Conservation (phyloP, 164 flowering plant species). For the Chimonanthus praecox region DNA sequence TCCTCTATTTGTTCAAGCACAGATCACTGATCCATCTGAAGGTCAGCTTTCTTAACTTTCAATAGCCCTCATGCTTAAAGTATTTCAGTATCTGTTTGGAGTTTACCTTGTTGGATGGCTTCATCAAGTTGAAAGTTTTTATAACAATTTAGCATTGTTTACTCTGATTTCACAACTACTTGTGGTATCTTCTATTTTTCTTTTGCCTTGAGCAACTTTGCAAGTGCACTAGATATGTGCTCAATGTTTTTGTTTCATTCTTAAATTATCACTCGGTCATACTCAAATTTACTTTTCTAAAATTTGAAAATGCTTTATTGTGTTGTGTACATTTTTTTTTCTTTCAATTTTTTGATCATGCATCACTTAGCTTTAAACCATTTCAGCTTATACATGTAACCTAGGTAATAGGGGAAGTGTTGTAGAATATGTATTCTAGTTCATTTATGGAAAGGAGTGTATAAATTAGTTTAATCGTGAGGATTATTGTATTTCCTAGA, state of each 20-base stretch:
- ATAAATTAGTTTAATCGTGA: too few species aligned
- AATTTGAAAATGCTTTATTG: too few species aligned
- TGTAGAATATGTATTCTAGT: too few species aligned
- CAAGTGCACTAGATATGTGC: not conserved
- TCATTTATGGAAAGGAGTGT: too few species aligned
- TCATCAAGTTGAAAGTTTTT: not conserved
- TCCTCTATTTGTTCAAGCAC: slow-evolving; percentile 3
- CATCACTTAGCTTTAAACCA: too few species aligned
- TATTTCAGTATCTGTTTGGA: not conserved
- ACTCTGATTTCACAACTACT: not conserved
- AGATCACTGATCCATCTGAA: slow-evolving; percentile 4
- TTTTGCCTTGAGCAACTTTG: not conserved
- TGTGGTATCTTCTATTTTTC: not conserved
- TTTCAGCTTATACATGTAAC: too few species aligned
- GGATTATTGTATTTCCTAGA: too few species aligned
- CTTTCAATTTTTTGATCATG: too few species aligned
- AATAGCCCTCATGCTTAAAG: not conserved
- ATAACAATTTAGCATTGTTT: not conserved
- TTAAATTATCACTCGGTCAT: too few species aligned
- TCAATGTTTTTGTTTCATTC: not conserved
- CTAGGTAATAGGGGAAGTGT: too few species aligned
- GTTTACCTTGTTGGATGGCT: not conserved
- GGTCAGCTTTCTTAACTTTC: not conserved
- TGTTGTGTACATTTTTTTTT: too few species aligned
- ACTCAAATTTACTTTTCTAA: too few species aligned